A percentile compares a stretch with the other conserved stretches of the same genome.
These are phyloP conservation scores for Albizia julibrissin DNA, from an alignment of 306 rosid genomes.

Conservation along the genomic window DNA sequence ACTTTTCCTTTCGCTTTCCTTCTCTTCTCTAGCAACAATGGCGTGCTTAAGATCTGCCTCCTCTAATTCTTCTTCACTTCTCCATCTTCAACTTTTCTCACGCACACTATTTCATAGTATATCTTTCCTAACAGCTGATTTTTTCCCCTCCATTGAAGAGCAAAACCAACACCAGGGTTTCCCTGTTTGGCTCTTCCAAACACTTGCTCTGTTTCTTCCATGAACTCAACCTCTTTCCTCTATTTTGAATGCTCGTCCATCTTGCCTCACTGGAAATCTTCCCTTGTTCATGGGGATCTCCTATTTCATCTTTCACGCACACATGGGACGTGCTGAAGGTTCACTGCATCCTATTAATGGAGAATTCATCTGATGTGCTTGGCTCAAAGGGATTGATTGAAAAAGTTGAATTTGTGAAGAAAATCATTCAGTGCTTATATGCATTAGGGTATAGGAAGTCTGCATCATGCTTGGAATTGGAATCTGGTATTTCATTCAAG, in stretches of 20 bases:
- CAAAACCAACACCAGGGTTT: not conserved
- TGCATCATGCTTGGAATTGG: conserved; percentile 70
- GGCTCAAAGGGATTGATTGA: conserved; percentile 65
- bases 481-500: conserved; percentile 68
- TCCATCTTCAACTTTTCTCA: not conserved
- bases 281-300: not conserved
- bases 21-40: not conserved
- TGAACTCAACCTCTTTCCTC: conserved; percentile 2
- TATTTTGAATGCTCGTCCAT: not conserved
- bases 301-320: not conserved
- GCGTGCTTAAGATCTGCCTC: not conserved
- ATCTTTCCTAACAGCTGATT: not conserved
- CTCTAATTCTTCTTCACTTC: not conserved
- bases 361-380: conserved; percentile 45
- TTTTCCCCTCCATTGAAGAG: not conserved
- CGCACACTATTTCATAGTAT: too few relatives aligned
- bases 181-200: not conserved
- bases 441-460: conserved; percentile 67
- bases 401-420: conserved; percentile 69
- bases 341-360: conserved; percentile 42
- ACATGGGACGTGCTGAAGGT: conserved; percentile 11
- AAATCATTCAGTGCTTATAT: conserved; percentile 68
- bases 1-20: too few relatives aligned
- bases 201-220: conserved; percentile 11
- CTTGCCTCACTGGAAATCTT: not conserved